Evolutionary conservation across 345 rosid genomes (phyloP), one percentile per base, ranked within the genome.

Genomic region (Psidium guajava): DNA sequence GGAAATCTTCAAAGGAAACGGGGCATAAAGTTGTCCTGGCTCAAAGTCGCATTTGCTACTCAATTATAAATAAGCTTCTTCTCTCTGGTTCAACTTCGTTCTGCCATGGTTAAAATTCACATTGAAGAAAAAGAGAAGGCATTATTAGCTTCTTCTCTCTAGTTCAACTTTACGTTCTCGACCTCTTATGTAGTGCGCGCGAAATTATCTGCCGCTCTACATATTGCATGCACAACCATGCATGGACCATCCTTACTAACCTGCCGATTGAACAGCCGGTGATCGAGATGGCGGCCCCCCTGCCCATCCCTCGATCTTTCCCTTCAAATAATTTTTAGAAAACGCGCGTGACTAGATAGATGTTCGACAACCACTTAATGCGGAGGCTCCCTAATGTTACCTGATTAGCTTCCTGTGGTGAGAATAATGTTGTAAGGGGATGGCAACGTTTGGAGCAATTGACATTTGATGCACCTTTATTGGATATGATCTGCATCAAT

Each of bases 351-450:
- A 25, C 12, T n/a, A n/a, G n/a, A n/a, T 58, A n/a, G 64, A 11
- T 0, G 16, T 25, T 58, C 15, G 0, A 25, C 2, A 5, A 4
- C 12, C 14, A 25, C 61, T 57, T 57, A 57, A 25, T 57, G 24
- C 6, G n/a, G 5, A 8, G 14, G 6, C 0, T 0, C 12, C 5
- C 25, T 3, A 2, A 24, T 25, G 28, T 58, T 11, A 58, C 64
- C 2, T 7, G 1, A 25, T 58, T 58, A 2, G 64, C 64, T 47
- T 47, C 50, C 10, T 8, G 1, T 47, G 9, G 50, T 8, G 50
- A 47, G 2, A 47, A 27, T 25, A n/a, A 12, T 58, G 12, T 58
- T n/a, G 16, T 11, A n/a, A 1, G 1, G 7, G 0, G 8, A 12
- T 1, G 1, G 11, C 0, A 11, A 6, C 69, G 27, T 58, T n/a